Conservation (phyloP, 176 grass and related monocot genomes). For the Cocos nucifera region DNA sequence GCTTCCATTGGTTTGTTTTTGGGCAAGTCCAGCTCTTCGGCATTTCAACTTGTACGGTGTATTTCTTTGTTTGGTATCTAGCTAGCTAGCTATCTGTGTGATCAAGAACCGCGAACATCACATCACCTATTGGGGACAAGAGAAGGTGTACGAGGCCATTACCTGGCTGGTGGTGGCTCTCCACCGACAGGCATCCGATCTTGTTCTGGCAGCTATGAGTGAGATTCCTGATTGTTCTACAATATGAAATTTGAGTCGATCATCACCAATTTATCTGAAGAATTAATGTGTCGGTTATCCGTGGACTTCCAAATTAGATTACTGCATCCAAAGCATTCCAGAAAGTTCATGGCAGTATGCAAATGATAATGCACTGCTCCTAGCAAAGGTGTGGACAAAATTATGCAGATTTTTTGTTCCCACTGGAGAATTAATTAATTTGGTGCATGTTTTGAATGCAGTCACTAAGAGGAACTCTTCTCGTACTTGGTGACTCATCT, state of each 20-base stretch:
- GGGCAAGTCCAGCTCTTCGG: slow-evolving; percentile 37
- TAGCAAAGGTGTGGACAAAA: slow-evolving; percentile 38
- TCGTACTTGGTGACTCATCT: slow-evolving; percentile 50
- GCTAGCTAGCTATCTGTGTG: too few relatives aligned
- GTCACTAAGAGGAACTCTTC: slow-evolving; percentile 63
- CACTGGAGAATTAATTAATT: not conserved
- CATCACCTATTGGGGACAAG: too few relatives aligned
- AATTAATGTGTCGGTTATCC: too few relatives aligned
- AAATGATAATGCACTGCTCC: slow-evolving; percentile 38
- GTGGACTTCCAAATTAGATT: slow-evolving; percentile 24
- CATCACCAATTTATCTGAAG: not conserved
- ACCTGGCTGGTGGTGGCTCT: too few relatives aligned
- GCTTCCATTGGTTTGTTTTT: slow-evolving; percentile 55
- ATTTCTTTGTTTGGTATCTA: too few relatives aligned
- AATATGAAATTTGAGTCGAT: not conserved
- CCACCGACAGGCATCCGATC: too few relatives aligned
- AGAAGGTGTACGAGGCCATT: too few relatives aligned
- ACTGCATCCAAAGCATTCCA: slow-evolving; percentile 59
- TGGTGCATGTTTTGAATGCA: slow-evolving; percentile 17
- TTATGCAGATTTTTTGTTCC: too few relatives aligned
- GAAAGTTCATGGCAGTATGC: slow-evolving; percentile 42
- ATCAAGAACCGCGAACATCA: too few relatives aligned
- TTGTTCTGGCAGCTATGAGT: not conserved
- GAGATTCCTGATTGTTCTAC: not conserved
- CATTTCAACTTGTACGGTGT: not conserved